Percentiles rank a stretch among this genome's conserved stretches.
These are phyloP conservation scores for Cercophora samala DNA, from an alignment of 495 filamentous ascomycete species.

Conservation along the genomic window DNA sequence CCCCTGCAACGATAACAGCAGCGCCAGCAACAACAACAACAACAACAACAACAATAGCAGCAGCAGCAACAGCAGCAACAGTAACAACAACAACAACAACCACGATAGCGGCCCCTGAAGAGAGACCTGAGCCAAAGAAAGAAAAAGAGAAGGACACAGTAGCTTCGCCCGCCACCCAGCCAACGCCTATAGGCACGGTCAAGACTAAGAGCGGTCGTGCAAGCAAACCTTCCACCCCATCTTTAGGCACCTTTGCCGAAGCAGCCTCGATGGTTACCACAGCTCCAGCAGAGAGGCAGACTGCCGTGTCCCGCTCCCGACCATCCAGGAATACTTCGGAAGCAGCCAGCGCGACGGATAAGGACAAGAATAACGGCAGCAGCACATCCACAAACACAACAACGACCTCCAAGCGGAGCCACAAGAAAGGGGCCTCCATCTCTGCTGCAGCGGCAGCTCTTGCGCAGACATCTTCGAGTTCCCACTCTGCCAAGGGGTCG, in stretches of 20 bases:
- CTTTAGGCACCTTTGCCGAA: slow-evolving; percentile 51
- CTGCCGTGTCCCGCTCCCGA: slow-evolving; percentile 22
- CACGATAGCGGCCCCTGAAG: not conserved
- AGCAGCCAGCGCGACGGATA: not conserved
- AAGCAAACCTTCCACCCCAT: slow-evolving; percentile 63
- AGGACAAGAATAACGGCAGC: slow-evolving; percentile 6
- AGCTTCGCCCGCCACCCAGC: slow-evolving; percentile 27
- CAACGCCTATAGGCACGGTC: slow-evolving; percentile 31
- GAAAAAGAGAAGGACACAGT: slow-evolving; percentile 36
- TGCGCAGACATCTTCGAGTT: slow-evolving; percentile 5
- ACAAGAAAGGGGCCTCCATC: slow-evolving; percentile 61
- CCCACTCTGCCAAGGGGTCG: not conserved
- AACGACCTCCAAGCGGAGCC: slow-evolving; percentile 54
- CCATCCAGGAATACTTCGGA: slow-evolving; percentile 26
- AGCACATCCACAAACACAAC: slow-evolving; percentile 30
- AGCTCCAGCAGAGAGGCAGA: slow-evolving; percentile 3
- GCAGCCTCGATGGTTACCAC: slow-evolving; percentile 30
- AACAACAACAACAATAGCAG: slow-evolving; percentile 15
- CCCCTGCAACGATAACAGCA: slow-evolving; percentile 10
- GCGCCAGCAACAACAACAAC: too few species aligned
- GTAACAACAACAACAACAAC: slow-evolving; percentile 4
- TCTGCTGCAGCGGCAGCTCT: slow-evolving; percentile 33
- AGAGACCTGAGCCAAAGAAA: slow-evolving; percentile 6
- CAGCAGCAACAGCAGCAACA: slow-evolving; percentile 20
- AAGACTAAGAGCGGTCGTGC: slow-evolving; percentile 56